These are phyloP conservation scores for Earliella scabrosa DNA, from an alignment of 1,284 basidiomycete genomes.

Conservation along the genomic window DNA sequence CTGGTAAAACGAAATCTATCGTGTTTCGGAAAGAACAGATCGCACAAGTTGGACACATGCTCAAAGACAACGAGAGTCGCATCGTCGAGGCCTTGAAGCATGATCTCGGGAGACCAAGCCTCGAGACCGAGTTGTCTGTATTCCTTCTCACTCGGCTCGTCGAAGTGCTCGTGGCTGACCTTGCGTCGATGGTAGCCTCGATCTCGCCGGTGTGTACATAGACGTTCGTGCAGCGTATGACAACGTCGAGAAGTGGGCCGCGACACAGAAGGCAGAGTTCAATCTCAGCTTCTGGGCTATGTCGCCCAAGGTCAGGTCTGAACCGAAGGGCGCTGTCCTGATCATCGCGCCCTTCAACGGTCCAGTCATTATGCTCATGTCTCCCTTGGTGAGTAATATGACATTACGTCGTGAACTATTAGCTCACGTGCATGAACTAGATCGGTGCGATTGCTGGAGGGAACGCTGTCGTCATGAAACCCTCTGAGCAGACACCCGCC, in stretches of 20 bases:
- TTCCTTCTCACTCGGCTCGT: not conserved
- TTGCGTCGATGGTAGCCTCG: constrained; percentile 27
- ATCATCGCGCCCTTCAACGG: constrained; percentile 63
- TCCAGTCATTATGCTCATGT: constrained; percentile 51
- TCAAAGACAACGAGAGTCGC: constrained; percentile 64
- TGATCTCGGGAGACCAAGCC: constrained; percentile 60
- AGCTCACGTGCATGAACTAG: constrained; percentile 38
- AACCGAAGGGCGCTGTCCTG: constrained; percentile 75
- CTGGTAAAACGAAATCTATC: constrained; percentile 61
- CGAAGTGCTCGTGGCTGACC: too few relatives aligned
- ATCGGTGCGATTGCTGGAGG: constrained; percentile 83
- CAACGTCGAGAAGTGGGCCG: constrained; percentile 77
- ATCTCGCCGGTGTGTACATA: constrained; percentile 53
- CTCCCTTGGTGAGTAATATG: constrained; percentile 49
- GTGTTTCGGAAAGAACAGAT: constrained; percentile 69
- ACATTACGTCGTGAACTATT: too few relatives aligned
- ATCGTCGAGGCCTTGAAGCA: constrained; percentile 55
- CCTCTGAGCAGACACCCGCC: constrained; percentile 76
- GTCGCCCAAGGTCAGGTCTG: constrained; percentile 70
- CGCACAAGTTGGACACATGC: constrained; percentile 62
- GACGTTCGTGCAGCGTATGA: constrained; percentile 70
- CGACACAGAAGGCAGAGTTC: constrained; percentile 65
- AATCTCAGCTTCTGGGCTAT: constrained; percentile 54
- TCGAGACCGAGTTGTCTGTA: constrained; percentile 61
- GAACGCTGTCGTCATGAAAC: constrained; percentile 76